Conservation (phyloP, 306 rosid species). For the Luffa aegyptiaca region DNA sequence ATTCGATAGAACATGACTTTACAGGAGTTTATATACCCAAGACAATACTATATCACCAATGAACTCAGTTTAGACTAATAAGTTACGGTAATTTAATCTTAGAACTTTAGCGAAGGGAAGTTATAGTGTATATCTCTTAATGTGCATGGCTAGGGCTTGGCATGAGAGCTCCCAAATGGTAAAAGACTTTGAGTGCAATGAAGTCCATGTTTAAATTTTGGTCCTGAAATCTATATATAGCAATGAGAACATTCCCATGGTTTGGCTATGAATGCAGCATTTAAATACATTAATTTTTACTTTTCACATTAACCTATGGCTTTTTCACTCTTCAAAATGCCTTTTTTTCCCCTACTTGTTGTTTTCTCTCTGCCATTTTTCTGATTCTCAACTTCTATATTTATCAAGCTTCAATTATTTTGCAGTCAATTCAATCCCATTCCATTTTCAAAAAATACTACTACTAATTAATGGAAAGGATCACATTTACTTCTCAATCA, state of each 20-base stretch:
- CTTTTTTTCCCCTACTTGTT: neutral
- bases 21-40: no score
- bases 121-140: neutral
- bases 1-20: no score
- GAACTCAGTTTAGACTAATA: no score
- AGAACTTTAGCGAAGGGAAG: no score
- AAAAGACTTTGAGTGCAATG: neutral
- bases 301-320: neutral
- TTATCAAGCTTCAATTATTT: neutral
- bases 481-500: neutral
- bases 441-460: neutral
- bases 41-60: no score
- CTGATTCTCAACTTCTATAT: neutral
- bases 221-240: neutral
- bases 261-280: neutral
- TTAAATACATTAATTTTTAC: neutral
- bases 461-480: neutral
- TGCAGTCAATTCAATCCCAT: neutral
- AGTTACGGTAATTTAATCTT: no score
- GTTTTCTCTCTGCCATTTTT: neutral
- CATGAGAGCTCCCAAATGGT: neutral
- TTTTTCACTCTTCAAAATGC: neutral
- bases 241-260: slow-evolving; percentile 1
- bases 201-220: neutral
- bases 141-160: neutral